Evolutionary conservation across 148 eudicot species (phyloP).

Genomic region (Amaranthus hypochondriacus): DNA sequence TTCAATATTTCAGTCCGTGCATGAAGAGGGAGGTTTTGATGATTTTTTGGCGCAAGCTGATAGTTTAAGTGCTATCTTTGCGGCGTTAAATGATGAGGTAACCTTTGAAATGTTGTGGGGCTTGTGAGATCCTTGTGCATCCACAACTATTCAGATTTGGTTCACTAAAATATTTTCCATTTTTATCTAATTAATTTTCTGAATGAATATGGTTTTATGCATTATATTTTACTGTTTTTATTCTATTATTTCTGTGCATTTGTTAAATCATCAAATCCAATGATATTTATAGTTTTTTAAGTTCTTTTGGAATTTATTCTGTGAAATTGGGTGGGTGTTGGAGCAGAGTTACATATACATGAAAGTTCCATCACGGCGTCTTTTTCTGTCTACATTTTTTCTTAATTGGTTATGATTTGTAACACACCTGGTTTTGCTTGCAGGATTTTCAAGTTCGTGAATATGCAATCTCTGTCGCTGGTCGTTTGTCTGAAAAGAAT

Average conservation of each 20-base stretch:
- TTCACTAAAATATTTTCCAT: not conserved
- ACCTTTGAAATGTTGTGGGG: not conserved
- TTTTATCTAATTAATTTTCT: too few species aligned
- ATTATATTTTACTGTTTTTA: not conserved
- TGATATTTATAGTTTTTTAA: too few species aligned
- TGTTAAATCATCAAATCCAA: not conserved
- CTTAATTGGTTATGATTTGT: not conserved
- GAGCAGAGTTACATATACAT: not conserved
- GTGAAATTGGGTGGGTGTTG: not conserved
- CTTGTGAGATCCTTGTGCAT: not conserved
- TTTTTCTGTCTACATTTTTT: too few species aligned
- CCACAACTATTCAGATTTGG: not conserved
- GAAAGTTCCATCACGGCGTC: too few species aligned
- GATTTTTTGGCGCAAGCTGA: constrained; percentile 92
- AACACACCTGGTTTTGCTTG: constrained; percentile 12
- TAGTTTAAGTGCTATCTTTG: constrained; percentile 91
- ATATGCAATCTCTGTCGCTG: constrained; percentile 82
- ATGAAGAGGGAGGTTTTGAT: constrained; percentile 79
- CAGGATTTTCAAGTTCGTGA: constrained; percentile 91
- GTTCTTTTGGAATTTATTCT: not conserved
- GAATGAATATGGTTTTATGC: not conserved
- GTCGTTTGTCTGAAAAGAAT: constrained; percentile 92
- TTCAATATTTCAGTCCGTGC: constrained; percentile 76
- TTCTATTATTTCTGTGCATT: not conserved
- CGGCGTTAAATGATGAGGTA: constrained; percentile 97